Conservation (phyloP, 2,329 filamentous ascomycete genomes). For the Penicillium decumbens region DNA sequence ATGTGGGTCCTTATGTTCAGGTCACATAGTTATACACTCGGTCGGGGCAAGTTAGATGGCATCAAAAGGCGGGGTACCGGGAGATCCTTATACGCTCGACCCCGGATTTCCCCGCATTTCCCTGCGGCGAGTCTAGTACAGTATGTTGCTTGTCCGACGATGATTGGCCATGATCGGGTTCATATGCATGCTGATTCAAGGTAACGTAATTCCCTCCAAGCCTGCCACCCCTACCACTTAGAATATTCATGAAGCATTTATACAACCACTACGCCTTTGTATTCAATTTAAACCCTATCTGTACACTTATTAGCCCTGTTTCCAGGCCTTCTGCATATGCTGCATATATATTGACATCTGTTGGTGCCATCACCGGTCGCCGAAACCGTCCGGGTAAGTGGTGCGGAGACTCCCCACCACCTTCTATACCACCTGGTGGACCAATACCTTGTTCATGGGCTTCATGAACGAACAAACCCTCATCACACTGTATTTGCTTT, state of each 20-base stretch:
- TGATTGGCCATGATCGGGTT: no score
- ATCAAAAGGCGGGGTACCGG: no score
- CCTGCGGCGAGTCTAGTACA: no score
- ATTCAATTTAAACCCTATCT: neutral
- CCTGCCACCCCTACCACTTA: neutral
- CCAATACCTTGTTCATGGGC: neutral
- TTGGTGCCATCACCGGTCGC: neutral
- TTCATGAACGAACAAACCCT: neutral
- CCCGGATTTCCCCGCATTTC: no score
- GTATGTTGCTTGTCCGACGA: no score
- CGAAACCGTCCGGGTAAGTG: neutral
- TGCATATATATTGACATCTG: neutral
- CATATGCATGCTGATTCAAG: no score
- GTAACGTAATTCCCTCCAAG: neutral
- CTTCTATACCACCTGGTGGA: neutral
- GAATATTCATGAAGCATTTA: neutral
- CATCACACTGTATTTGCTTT: neutral
- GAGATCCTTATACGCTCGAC: no score
- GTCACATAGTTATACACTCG: no score
- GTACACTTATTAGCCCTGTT: neutral
- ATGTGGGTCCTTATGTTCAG: no score
- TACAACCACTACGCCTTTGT: neutral
- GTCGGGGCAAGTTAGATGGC: no score
- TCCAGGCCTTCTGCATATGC: neutral
- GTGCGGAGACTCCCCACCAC: neutral